Percentiles rank a stretch among this genome's conserved stretches.
Evolutionary conservation across 129 eudicot genomes (phyloP).

Genomic region (carrot (Daucus carota)): DH1_v3.0 NC_030387.2:37002501-37003000

Average conservation of each 20-base stretch:
- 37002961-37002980: not conserved
- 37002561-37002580: slow-evolving; percentile 32
- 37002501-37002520: slow-evolving; percentile 96
- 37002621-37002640: not conserved
- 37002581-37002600: not conserved
- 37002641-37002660: not conserved
- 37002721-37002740: slow-evolving; percentile 98
- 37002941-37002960: slow-evolving; percentile 1
- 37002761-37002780: slow-evolving; percentile 61
- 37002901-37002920: slow-evolving; percentile 80
- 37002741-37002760: slow-evolving; percentile 89
- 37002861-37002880: slow-evolving; percentile 71
- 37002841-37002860: slow-evolving; percentile 93
- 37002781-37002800: slow-evolving; percentile 76
- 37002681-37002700: slow-evolving; percentile 97
- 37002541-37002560: slow-evolving; percentile 99
- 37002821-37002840: slow-evolving; percentile 99
- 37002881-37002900: slow-evolving; percentile 75
- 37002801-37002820: slow-evolving; percentile 99
- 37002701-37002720: slow-evolving; percentile 99
- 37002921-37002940: slow-evolving; percentile 47
- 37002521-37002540: slow-evolving; percentile 99
- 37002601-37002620: not conserved
- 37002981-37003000: not conserved
- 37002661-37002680: slow-evolving; percentile 39